Evolutionary conservation across 768 basidiomycete genomes (phyloP).

Genomic region (Tulasnella sp.): DNA sequence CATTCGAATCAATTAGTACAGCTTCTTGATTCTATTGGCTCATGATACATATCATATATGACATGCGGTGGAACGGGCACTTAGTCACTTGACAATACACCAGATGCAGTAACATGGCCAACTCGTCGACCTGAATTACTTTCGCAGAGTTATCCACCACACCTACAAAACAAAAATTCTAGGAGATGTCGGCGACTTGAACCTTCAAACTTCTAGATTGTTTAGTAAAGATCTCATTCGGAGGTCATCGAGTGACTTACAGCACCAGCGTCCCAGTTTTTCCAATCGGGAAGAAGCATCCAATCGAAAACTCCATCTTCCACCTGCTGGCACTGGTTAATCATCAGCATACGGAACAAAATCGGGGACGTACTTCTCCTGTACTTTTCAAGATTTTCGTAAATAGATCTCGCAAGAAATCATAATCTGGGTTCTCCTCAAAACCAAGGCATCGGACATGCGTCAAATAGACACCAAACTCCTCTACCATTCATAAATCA

Average conservation of each 20-base stretch:
- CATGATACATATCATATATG: too few relatives aligned
- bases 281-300: conserved; percentile 88
- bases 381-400: conserved; percentile 77
- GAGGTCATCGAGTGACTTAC: conserved; percentile 35
- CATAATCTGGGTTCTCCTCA: conserved; percentile 95
- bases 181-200: not conserved
- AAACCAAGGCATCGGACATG: conserved; percentile 98
- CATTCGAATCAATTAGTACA: too few relatives aligned
- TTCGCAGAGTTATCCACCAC: too few relatives aligned
- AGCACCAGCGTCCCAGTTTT: conserved; percentile 86
- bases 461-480: conserved; percentile 98
- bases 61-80: too few relatives aligned
- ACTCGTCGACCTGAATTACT: too few relatives aligned
- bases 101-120: too few relatives aligned
- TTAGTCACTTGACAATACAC: too few relatives aligned
- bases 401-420: conserved; percentile 92
- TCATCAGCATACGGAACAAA: too few relatives aligned
- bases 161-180: not conserved
- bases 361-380: too few relatives aligned
- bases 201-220: not conserved
- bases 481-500: conserved; percentile 42
- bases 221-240: not conserved
- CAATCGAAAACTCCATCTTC: conserved; percentile 94
- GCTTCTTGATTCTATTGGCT: too few relatives aligned
- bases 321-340: too few relatives aligned